Evolutionary conservation across 257 asterid species (phyloP).

Genomic region (Primulina tabacum): DNA sequence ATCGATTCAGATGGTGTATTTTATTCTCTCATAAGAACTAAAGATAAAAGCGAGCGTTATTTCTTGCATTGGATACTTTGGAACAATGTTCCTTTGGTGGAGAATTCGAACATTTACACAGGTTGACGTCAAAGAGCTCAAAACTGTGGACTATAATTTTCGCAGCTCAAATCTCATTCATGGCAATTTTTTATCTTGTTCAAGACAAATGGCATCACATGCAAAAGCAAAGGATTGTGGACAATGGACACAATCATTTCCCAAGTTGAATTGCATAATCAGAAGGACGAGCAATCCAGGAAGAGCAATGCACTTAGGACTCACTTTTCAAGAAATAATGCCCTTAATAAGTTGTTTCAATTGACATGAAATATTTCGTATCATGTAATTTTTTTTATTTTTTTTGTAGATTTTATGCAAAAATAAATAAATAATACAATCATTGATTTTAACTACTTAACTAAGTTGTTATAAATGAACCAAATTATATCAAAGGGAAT

Average conservation of each 20-base stretch:
- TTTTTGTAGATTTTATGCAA: too few relatives aligned
- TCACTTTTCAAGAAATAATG: conserved; percentile 28
- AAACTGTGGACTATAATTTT: conserved; percentile 58
- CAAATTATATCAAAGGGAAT: too few relatives aligned
- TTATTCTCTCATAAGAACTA: conserved; percentile 47
- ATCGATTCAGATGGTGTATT: not conserved
- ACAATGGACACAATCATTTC: not conserved
- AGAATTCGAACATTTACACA: conserved; percentile 59
- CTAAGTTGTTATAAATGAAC: too few relatives aligned
- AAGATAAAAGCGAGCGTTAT: conserved; percentile 56
- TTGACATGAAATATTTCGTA: conserved; percentile 31
- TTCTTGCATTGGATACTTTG: conserved; percentile 76
- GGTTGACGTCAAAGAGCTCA: conserved; percentile 58
- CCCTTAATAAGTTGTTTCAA: conserved; percentile 48
- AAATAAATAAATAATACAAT: too few relatives aligned
- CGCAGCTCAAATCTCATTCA: conserved; percentile 70
- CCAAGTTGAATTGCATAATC: conserved; percentile 12
- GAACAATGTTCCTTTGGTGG: conserved; percentile 52
- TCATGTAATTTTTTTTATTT: too few relatives aligned
- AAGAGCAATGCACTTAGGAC: conserved; percentile 79
- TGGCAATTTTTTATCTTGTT: conserved; percentile 58
- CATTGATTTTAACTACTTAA: too few relatives aligned
- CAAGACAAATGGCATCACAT: conserved; percentile 91
- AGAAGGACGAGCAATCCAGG: conserved; percentile 57
- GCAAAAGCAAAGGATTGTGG: conserved; percentile 36